Percentiles rank a stretch among this genome's conserved stretches.
phyloP scores from a whole-genome alignment of 2,329 filamentous ascomycete species.

The Alternaria postmessia region DNA sequence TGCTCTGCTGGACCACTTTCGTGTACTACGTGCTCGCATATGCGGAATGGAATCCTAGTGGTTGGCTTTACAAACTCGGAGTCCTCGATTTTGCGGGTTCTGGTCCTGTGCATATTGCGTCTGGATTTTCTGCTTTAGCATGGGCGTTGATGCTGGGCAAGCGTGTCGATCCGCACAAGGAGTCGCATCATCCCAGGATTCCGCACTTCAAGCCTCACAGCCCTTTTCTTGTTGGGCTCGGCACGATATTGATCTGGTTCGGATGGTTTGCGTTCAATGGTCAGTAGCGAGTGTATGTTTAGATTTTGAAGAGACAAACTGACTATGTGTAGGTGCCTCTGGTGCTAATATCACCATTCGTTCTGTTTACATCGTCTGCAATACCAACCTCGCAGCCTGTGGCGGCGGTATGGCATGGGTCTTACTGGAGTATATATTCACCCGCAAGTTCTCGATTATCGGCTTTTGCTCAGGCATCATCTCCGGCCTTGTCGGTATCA shows the following conservation, averaged over 20 bases:
- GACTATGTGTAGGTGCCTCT: conserved; percentile 27
- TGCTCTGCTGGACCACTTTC: conserved; percentile 48
- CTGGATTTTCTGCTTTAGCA: conserved; percentile 74
- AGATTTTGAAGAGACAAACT: background rate
- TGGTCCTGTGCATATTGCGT: conserved; percentile 78
- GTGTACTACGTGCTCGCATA: conserved; percentile 66
- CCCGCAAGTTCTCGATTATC: conserved; percentile 60
- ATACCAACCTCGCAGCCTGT: conserved; percentile 66
- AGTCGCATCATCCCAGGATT: conserved; percentile 53
- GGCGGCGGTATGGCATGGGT: conserved; percentile 64
- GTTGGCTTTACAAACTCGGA: conserved; percentile 74
- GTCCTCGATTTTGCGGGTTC: conserved; percentile 79
- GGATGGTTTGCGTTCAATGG: conserved; percentile 52
- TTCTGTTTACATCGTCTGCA: conserved; percentile 64
- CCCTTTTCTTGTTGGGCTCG: conserved; percentile 75
- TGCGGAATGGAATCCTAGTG: conserved; percentile 79
- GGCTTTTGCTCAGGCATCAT: conserved; percentile 65
- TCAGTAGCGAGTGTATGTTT: conserved; percentile 31
- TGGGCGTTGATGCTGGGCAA: conserved; percentile 76
- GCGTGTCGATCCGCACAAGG: conserved; percentile 67
- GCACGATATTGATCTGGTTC: conserved; percentile 66
- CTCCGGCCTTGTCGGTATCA: conserved; percentile 66
- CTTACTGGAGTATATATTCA: conserved; percentile 61
- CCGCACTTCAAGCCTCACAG: conserved; percentile 76
- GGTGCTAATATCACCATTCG: conserved; percentile 62